Evolutionary conservation across 1,284 basidiomycete species (phyloP).

Genomic region (Lentinus polychrous): DNA sequence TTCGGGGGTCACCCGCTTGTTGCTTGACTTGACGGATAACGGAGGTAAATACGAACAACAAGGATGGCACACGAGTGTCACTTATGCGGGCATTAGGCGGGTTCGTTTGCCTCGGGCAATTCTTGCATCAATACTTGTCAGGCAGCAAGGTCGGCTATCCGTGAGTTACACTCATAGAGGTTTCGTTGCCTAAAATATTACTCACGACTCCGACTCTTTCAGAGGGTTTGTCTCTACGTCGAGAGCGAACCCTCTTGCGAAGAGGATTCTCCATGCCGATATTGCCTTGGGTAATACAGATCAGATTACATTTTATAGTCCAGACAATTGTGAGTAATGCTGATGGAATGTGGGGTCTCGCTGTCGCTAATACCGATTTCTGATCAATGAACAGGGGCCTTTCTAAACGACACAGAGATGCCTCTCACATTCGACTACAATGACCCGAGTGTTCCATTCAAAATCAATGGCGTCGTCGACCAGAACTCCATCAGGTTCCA

Average conservation of each 20-base stretch:
- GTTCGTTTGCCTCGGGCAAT: conserved; percentile 53
- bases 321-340: conserved; percentile 37
- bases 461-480: conserved; percentile 41
- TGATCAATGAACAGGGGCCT: conserved; percentile 34
- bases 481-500: conserved; percentile 54
- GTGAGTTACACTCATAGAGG: conserved; percentile 30
- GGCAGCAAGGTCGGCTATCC: conserved; percentile 45
- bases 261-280: conserved; percentile 46
- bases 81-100: conserved; percentile 33
- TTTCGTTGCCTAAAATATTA: too few species aligned
- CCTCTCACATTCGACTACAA: conserved; percentile 42
- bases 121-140: conserved; percentile 50
- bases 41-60: conserved; percentile 33
- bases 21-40: conserved; percentile 59
- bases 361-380: not conserved
- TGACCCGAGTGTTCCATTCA: conserved; percentile 35
- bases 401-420: conserved; percentile 45
- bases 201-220: not conserved
- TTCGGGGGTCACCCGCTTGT: conserved; percentile 41
- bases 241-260: conserved; percentile 48
- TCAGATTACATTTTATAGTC: conserved; percentile 35
- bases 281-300: conserved; percentile 38
- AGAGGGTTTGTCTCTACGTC: conserved; percentile 49
- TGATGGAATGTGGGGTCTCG: not conserved
- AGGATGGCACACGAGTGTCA: not conserved